Base-by-base conservation (phyloP, 345 rosid species). In the Salix viminalis region DNA sequence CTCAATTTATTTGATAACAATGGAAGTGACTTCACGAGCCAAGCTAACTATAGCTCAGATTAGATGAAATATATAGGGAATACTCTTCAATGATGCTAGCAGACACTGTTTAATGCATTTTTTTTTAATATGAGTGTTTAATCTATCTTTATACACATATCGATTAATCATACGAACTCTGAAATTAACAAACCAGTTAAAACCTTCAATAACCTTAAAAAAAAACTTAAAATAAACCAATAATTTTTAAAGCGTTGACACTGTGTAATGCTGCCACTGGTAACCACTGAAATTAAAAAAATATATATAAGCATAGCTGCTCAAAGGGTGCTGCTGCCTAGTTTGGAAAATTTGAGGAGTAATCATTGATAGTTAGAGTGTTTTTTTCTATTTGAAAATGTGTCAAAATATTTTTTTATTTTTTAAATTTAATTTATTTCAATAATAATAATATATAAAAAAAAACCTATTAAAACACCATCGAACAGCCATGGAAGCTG, bases 131-230 rank as follows among this genome's bases (percentile, higher is more conserved):
- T 5, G 37, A 5, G 37, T 34, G 37, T 34, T 34, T 0, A 5
- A 5, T 34, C 7, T 34, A 34, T 4, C 0, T 34, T 34, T 34
- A 34, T 5, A 34, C 0, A 0, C 1, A 34, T 34, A 1, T 34
- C 1, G 1, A 34, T 0, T 34, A 34, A 34, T 4, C 0, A 5
- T 1, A 34, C 37, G 0, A 34, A 0, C 0, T 34, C 0, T 34
- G 0, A 34, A 34, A 34, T 34, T 34, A 34, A 34, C 0, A 0
- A 0, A 34, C 0, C 6, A 34, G 4, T 34, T 34, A 34, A 34
- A 34, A 34, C 0, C 6, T 34, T 34, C 6, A 0, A 34, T 34
- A 1, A 34, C 1, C 1, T 34, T 34, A 5, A 34, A 34, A 34
- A 34, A 5, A 5, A 34, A 34, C 36, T 34, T 5, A 4, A 34